Evolutionary conservation across 768 basidiomycete genomes (phyloP), one percentile per base, ranked within the genome.

Genomic region (Lentinula aciculospora): DNA sequence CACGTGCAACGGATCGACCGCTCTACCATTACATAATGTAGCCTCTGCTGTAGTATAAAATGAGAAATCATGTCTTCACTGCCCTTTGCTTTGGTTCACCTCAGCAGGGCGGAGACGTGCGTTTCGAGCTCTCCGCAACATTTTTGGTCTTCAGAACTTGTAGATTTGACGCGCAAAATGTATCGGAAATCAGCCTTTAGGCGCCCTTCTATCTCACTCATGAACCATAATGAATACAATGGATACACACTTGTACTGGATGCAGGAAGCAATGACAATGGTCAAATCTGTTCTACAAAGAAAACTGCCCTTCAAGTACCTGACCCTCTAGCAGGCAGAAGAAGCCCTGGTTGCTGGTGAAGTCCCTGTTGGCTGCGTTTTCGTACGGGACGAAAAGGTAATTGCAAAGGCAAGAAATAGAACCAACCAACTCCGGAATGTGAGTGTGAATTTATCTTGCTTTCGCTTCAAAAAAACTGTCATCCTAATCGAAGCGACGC

Each of bases 341-440:
- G 92, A 98, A 70, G 97, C 97, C 3, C 73, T 98, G 27, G 76
- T 78, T 29, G 84, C 87, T 1, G 79, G 82, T 23, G 97, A 99
- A 72, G 97, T 98, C 4, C 97, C 97, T 1, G 95, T 99, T 0
- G 97, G 97, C 21, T 98, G 97, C 64, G 83, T 99, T 7, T 97
- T 98, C 64, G 91, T 98, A 8, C 81, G 92, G 60, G 80, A 87
- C 54, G 82, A 78, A n/a, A 67, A 64, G 29, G 78, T 91, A 59
- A 90, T 99, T 60, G 94, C 96, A 1, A 78, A 78, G 64, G 96
- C 94, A 1, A 76, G 97, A 48, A 99, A 99, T 67, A 78, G 94
- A 57, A 99, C 97, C 2, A 99, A 98, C 68, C 87, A 98, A 69
- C 83, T 96, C 45, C 78, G 87, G 46, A 98, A 99, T 74, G 95